Percentiles rank a stretch among this genome's conserved stretches.
phyloP scores from a whole-genome alignment of 768 basidiomycete genomes.

The Mycena indigotica region DNA sequence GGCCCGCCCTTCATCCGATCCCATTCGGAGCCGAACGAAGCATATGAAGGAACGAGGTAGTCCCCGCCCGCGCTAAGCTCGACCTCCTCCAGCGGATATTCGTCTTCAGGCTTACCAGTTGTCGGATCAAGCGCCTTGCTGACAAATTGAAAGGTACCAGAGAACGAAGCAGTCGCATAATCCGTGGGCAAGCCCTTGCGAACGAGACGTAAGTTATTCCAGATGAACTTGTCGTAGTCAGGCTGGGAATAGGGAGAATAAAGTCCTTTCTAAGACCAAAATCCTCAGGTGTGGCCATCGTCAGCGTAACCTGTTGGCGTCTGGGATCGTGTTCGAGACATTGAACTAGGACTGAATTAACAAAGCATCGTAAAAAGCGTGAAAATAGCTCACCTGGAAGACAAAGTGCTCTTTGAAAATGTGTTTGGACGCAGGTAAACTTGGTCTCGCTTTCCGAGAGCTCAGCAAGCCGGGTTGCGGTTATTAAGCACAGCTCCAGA shows the following conservation, averaged over 20 bases:
- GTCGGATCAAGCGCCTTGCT: slow-evolving; percentile 97
- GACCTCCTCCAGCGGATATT: slow-evolving; percentile 95
- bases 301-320: slow-evolving; percentile 94
- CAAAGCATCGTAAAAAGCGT: slow-evolving; percentile 57
- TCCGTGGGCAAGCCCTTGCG: slow-evolving; percentile 77
- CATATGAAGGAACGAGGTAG: slow-evolving; percentile 93
- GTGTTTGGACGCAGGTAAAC: slow-evolving; percentile 95
- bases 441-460: slow-evolving; percentile 98
- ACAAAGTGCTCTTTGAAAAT: slow-evolving; percentile 94
- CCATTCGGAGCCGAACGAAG: slow-evolving; percentile 93
- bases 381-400: too few species aligned
- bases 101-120: slow-evolving; percentile 94
- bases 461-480: slow-evolving; percentile 70
- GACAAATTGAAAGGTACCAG: too few species aligned
- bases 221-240: slow-evolving; percentile 73
- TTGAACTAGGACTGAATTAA: slow-evolving; percentile 69
- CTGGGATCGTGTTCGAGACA: slow-evolving; percentile 93
- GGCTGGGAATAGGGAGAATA: slow-evolving; percentile 79
- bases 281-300: slow-evolving; percentile 85
- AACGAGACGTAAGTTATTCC: slow-evolving; percentile 92
- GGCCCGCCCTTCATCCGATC: too few species aligned
- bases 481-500: slow-evolving; percentile 91
- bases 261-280: slow-evolving; percentile 87
- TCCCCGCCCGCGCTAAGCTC: slow-evolving; percentile 91
- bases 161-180: slow-evolving; percentile 87